A percentile compares a stretch with the other conserved stretches of the same genome.
phyloP scores from a whole-genome alignment of 2,329 filamentous ascomycete species.

The Ophiostoma pallidulum region DNA sequence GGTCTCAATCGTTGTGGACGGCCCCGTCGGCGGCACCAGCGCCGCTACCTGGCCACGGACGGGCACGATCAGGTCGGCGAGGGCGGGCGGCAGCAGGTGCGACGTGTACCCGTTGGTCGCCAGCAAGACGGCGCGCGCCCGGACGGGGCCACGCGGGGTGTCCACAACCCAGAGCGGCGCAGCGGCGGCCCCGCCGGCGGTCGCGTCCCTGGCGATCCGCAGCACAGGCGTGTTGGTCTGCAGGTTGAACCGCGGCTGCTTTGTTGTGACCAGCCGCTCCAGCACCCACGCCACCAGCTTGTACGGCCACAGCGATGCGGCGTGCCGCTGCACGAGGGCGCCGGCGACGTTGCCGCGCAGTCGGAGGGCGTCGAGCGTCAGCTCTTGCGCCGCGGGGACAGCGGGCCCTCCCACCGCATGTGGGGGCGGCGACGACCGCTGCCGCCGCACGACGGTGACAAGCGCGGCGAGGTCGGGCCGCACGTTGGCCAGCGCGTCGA shows the following conservation, averaged over 20 bases:
- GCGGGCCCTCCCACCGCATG: neutral
- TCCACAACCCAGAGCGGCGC: constrained; percentile 46
- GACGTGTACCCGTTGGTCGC: constrained; percentile 82
- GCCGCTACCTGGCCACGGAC: constrained; percentile 65
- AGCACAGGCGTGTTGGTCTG: constrained; percentile 64
- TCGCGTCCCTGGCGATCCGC: constrained; percentile 29
- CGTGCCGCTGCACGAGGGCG: constrained; percentile 54
- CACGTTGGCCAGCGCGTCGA: constrained; percentile 38
- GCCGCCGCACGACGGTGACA: constrained; percentile 30
- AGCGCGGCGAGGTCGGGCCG: constrained; percentile 49
- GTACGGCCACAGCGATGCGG: constrained; percentile 71
- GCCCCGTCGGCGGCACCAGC: constrained; percentile 43
- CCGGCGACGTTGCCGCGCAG: constrained; percentile 46
- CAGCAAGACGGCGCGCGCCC: constrained; percentile 56
- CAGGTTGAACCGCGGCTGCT: constrained; percentile 49
- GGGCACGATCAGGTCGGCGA: constrained; percentile 65
- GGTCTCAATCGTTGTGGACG: constrained; percentile 1
- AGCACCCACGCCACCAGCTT: constrained; percentile 69
- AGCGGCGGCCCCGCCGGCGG: constrained; percentile 12
- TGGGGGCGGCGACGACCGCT: constrained; percentile 16
- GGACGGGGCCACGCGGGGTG: constrained; percentile 60
- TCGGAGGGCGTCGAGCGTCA: constrained; percentile 40
- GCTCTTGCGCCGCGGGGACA: neutral
- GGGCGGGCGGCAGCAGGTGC: constrained; percentile 59
- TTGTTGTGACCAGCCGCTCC: constrained; percentile 40